Evolutionary conservation across 2,329 filamentous ascomycete species (phyloP).

Genomic region (Rutstroemia sp.): DNA sequence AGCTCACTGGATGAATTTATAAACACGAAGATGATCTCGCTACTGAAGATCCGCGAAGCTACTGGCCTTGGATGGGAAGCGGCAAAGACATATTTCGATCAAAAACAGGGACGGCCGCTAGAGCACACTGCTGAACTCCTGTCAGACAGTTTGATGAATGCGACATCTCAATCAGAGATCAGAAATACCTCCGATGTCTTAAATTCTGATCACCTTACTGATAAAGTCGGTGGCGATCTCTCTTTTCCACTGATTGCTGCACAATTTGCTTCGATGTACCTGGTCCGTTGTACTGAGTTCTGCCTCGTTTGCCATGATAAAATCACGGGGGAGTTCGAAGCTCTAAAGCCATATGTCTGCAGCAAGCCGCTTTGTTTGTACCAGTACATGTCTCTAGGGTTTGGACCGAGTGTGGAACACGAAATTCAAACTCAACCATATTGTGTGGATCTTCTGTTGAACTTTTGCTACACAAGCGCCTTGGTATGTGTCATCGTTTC

Average conservation of each 20-base stretch:
- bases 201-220: slow-evolving; percentile 28
- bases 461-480: slow-evolving; percentile 62
- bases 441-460: slow-evolving; percentile 78
- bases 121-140: slow-evolving; percentile 11
- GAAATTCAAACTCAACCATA: slow-evolving; percentile 73
- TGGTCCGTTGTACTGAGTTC: slow-evolving; percentile 76
- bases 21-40: slow-evolving; percentile 52
- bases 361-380: slow-evolving; percentile 68
- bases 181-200: slow-evolving; percentile 19
- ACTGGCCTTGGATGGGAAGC: slow-evolving; percentile 56
- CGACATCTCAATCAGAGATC: slow-evolving; percentile 7
- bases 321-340: slow-evolving; percentile 56
- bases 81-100: slow-evolving; percentile 38
- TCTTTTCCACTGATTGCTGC: slow-evolving; percentile 54
- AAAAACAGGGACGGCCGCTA: slow-evolving; percentile 22
- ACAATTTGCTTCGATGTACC: slow-evolving; percentile 70
- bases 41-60: slow-evolving; percentile 52
- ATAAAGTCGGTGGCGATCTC: slow-evolving; percentile 25
- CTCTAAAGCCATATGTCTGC: slow-evolving; percentile 75
- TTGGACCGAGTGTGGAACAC: slow-evolving; percentile 79
- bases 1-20: slow-evolving; percentile 62
- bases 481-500: slow-evolving; percentile 13
- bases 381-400: slow-evolving; percentile 80
- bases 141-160: not conserved
- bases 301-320: slow-evolving; percentile 78